These are phyloP conservation scores for Monilinia aucupariae DNA, from an alignment of 2,329 filamentous ascomycete genomes.

Conservation along the genomic window DNA sequence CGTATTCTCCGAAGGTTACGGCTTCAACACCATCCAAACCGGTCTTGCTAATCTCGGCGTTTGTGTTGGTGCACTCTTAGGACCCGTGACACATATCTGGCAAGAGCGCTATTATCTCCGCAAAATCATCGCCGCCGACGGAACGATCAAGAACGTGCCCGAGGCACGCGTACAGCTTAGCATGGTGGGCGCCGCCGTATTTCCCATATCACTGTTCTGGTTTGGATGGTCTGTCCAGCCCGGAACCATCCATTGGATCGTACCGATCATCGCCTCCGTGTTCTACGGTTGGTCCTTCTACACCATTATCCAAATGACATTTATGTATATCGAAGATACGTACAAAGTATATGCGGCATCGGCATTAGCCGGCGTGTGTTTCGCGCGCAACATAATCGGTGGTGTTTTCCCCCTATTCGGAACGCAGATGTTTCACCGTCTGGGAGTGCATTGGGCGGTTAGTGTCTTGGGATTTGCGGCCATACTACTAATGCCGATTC, in stretches of 20 bases:
- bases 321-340: slow-evolving; percentile 49
- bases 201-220: slow-evolving; percentile 52
- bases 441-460: slow-evolving; percentile 40
- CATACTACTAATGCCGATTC: slow-evolving; percentile 45
- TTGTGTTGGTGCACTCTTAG: slow-evolving; percentile 47
- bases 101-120: slow-evolving; percentile 61
- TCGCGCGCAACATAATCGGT: slow-evolving; percentile 51
- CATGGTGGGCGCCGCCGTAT: slow-evolving; percentile 51
- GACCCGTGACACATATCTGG: slow-evolving; percentile 62
- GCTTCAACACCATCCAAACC: slow-evolving; percentile 35
- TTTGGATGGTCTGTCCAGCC: slow-evolving; percentile 53
- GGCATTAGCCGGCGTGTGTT: slow-evolving; percentile 53
- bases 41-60: slow-evolving; percentile 39
- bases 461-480: slow-evolving; percentile 41
- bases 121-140: slow-evolving; percentile 33
- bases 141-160: slow-evolving; percentile 42
- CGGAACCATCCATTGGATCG: slow-evolving; percentile 50
- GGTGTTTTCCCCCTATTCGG: slow-evolving; percentile 57
- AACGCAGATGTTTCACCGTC: slow-evolving; percentile 43
- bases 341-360: slow-evolving; percentile 54
- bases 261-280: slow-evolving; percentile 47
- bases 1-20: slow-evolving; percentile 38
- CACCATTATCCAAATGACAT: slow-evolving; percentile 46
- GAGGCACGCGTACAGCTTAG: slow-evolving; percentile 75
- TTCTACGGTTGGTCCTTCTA: slow-evolving; percentile 57